Conservation (phyloP, 148 eudicot genomes). For the Fagopyrum esculentum region DNA sequence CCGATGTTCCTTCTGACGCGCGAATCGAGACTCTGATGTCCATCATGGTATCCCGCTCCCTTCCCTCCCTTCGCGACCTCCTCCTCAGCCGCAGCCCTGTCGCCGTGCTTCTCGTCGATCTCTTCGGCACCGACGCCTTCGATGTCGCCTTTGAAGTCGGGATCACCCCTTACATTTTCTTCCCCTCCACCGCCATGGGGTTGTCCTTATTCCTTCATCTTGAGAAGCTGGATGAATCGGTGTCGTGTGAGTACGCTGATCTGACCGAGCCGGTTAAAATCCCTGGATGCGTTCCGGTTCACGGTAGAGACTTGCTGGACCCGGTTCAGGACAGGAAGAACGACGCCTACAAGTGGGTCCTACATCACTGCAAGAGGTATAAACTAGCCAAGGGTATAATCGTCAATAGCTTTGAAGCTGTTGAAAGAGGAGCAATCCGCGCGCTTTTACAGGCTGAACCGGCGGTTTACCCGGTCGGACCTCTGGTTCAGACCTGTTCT, state of each 20-base stretch:
- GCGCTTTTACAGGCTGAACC: constrained; percentile 13
- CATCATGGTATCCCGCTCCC: constrained; percentile 21
- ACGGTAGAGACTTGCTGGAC: constrained; percentile 16
- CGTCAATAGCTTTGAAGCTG: constrained; percentile 11
- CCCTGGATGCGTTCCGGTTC: constrained; percentile 17
- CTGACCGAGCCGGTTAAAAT: constrained; percentile 13
- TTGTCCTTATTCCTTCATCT: constrained; percentile 15
- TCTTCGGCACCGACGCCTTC: constrained; percentile 31
- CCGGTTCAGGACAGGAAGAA: constrained; percentile 23
- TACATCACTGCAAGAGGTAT: constrained; percentile 18
- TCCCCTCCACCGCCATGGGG: constrained; percentile 29
- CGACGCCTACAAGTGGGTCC: constrained; percentile 20
- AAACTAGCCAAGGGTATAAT: constrained; percentile 15
- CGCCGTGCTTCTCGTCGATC: constrained; percentile 28
- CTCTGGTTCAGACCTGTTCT: constrained; percentile 19
- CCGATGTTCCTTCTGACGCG: constrained; percentile 17
- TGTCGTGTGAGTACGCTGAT: constrained; percentile 14
- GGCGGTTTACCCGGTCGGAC: constrained; percentile 29
- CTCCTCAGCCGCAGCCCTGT: not conserved
- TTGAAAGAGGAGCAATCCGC: constrained; percentile 15
- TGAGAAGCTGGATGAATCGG: constrained; percentile 7
- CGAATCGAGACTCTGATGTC: constrained; percentile 17
- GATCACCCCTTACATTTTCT: constrained; percentile 27
- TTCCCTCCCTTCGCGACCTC: constrained; percentile 12
- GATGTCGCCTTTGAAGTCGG: constrained; percentile 25